Percentiles rank a stretch among this genome's conserved stretches.
Conservation (phyloP, 1,139 yeast species). For the Candida neerlandica region DNA sequence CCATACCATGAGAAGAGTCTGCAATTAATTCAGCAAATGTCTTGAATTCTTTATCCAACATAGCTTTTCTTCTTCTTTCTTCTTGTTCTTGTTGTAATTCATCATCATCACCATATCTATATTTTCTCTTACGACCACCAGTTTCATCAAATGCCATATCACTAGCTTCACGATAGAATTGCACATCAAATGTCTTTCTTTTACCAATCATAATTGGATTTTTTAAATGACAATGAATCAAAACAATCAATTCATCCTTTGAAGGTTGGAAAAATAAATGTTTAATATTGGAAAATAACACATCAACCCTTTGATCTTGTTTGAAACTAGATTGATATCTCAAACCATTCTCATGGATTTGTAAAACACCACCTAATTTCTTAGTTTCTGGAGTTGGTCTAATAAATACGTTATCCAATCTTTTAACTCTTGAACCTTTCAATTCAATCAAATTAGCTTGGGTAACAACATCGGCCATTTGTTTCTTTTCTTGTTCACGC, state of each 20-base stretch:
- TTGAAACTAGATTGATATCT: constrained; percentile 85
- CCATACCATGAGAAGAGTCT: constrained; percentile 76
- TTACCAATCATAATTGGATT: constrained; percentile 95
- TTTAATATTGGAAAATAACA: constrained; percentile 85
- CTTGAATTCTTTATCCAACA: constrained; percentile 89
- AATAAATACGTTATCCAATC: constrained; percentile 84
- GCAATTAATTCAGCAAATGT: constrained; percentile 88
- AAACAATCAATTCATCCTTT: constrained; percentile 89
- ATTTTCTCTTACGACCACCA: constrained; percentile 86
- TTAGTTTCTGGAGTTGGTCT: constrained; percentile 97
- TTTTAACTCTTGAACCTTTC: constrained; percentile 75
- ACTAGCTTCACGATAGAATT: constrained; percentile 94
- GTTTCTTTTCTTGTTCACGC: constrained; percentile 88
- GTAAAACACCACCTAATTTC: constrained; percentile 87
- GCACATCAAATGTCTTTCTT: constrained; percentile 92
- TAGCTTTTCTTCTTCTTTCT: constrained; percentile 89
- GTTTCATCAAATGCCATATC: constrained; percentile 98
- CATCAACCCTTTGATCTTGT: constrained; percentile 84
- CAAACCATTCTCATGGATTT: constrained; percentile 94
- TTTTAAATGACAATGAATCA: constrained; percentile 90
- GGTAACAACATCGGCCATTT: constrained; percentile 90
- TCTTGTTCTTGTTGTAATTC: constrained; percentile 98
- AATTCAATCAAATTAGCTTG: constrained; percentile 88
- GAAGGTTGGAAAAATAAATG: constrained; percentile 95
- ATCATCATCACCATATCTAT: constrained; percentile 97